phyloP scores from a whole-genome alignment of 306 rosid species.

The Psophocarpus tetragonolobus region DNA sequence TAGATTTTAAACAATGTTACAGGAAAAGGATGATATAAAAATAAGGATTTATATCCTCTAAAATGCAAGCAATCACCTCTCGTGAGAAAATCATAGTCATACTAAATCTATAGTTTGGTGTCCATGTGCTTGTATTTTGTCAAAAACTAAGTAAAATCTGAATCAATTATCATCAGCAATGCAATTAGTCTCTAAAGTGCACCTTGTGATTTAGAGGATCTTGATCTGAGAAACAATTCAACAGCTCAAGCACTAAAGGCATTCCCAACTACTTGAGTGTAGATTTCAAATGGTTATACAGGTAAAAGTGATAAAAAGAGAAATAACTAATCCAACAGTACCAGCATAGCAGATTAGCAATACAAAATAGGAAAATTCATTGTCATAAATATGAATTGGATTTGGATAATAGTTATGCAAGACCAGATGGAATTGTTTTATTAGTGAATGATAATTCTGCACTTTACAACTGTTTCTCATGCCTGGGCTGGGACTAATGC shows the following conservation, averaged over 20 bases:
- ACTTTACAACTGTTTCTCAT: background rate
- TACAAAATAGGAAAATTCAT: constrained; percentile 7
- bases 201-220: background rate
- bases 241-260: background rate
- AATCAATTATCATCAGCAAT: background rate
- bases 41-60: background rate
- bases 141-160: background rate
- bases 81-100: background rate
- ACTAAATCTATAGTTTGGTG: background rate
- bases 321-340: constrained; percentile 2
- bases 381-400: background rate
- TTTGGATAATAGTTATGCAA: constrained; percentile 8
- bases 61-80: background rate
- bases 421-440: constrained; percentile 9
- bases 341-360: background rate
- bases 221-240: background rate
- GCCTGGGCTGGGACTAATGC: background rate
- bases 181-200: background rate
- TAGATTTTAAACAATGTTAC: background rate
- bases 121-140: background rate
- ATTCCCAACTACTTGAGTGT: constrained; percentile 7
- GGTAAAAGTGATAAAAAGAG: background rate
- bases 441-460: constrained; percentile 13
- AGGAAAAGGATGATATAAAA: background rate
- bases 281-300: background rate